phyloP scores from a whole-genome alignment of 495 filamentous ascomycete genomes.

The Aspergillus haitiensis region DNA sequence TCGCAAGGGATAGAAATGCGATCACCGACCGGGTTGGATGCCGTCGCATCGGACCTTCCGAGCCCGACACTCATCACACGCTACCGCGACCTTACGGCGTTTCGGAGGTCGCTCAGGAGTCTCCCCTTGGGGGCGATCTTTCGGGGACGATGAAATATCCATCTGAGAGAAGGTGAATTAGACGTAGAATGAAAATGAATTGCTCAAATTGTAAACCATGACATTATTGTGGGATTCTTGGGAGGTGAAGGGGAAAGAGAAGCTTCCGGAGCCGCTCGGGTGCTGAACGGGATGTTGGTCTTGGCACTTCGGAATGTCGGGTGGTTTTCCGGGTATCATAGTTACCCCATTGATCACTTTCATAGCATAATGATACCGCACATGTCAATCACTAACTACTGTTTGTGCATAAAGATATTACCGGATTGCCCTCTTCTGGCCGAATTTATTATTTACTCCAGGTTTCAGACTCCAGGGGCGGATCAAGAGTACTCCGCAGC shows the following conservation, averaged over 20 bases:
- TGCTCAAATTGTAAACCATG: not conserved
- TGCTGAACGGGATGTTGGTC: not conserved
- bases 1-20: not conserved
- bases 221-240: not conserved
- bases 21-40: constrained; percentile 35
- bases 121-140: not conserved
- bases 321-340: not conserved
- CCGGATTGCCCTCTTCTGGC: too few relatives aligned
- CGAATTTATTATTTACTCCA: too few relatives aligned
- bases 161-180: not conserved
- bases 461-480: too few relatives aligned
- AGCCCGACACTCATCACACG: constrained; percentile 41
- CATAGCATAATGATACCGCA: not conserved
- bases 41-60: constrained; percentile 43
- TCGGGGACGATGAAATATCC: constrained; percentile 1
- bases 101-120: constrained; percentile 20
- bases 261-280: too few relatives aligned
- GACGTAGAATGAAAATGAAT: not conserved
- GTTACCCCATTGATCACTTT: not conserved
- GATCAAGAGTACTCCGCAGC: too few relatives aligned
- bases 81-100: constrained; percentile 39
- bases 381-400: not conserved
- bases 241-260: not conserved
- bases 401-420: too few relatives aligned
- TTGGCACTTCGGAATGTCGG: not conserved